A percentile compares a stretch with the other conserved stretches of the same genome.
These are phyloP conservation scores for Umbelopsis vinacea DNA, from an alignment of 192 early-diverging fungal species.

Conservation along the genomic window DNA sequence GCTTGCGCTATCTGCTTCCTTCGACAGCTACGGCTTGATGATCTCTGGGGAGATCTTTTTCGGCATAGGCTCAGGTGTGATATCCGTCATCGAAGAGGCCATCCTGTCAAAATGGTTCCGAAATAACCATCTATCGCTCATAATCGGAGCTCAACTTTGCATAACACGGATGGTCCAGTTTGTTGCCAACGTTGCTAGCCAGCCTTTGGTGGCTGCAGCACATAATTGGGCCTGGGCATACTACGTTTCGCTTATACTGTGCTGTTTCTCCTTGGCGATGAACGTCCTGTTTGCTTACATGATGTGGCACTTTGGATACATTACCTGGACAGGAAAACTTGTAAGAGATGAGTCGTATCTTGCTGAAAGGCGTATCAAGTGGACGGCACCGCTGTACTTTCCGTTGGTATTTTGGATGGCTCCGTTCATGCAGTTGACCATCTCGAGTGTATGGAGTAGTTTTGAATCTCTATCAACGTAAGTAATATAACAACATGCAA, in stretches of 20 bases:
- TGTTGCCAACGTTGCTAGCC: slow-evolving; percentile 64
- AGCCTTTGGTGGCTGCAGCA: slow-evolving; percentile 57
- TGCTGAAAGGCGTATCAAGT: slow-evolving; percentile 17
- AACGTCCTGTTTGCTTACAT: slow-evolving; percentile 54
- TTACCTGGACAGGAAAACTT: slow-evolving; percentile 24
- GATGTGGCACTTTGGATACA: slow-evolving; percentile 38
- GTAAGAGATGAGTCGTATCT: background rate
- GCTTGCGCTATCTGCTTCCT: slow-evolving; percentile 49
- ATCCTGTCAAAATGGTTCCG: slow-evolving; percentile 78
- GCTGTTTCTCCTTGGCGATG: slow-evolving; percentile 50
- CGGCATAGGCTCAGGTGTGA: slow-evolving; percentile 72
- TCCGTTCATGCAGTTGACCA: slow-evolving; percentile 32
- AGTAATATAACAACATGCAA: background rate
- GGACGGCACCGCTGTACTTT: slow-evolving; percentile 23
- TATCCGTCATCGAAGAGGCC: slow-evolving; percentile 77
- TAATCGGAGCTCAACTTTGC: slow-evolving; percentile 68
- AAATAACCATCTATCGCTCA: slow-evolving; percentile 66
- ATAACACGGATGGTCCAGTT: slow-evolving; percentile 74
- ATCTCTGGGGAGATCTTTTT: slow-evolving; percentile 57
- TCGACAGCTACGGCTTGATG: slow-evolving; percentile 56
- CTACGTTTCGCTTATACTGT: slow-evolving; percentile 54
- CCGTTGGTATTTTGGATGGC: slow-evolving; percentile 36
- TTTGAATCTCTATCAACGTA: slow-evolving; percentile 41
- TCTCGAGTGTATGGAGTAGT: slow-evolving; percentile 41
- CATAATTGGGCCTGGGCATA: slow-evolving; percentile 44